Percentiles rank a stretch among this genome's conserved stretches.
Conservation (phyloP, 2,329 filamentous ascomycete species). For the Colletotrichum chrysophilum region DNA sequence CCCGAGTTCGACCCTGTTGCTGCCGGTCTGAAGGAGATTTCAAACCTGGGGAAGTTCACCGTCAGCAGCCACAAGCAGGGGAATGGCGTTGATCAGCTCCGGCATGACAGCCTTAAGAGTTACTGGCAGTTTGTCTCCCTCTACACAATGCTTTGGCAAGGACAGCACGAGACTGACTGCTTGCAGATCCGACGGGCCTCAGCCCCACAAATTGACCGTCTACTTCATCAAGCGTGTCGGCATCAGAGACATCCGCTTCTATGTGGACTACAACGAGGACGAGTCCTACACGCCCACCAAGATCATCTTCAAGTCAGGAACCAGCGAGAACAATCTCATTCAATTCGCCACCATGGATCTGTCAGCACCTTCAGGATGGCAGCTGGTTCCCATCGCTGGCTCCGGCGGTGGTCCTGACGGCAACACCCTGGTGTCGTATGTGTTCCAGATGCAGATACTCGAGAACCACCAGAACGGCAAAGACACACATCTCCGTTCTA, state of each 20-base stretch:
- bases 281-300: slow-evolving; percentile 97
- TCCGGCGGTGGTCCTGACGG: slow-evolving; percentile 66
- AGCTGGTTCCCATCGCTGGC: slow-evolving; percentile 73
- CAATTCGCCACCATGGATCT: slow-evolving; percentile 85
- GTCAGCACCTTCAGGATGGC: slow-evolving; percentile 84
- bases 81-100: slow-evolving; percentile 77
- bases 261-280: slow-evolving; percentile 89
- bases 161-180: not conserved
- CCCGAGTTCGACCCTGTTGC: slow-evolving; percentile 58
- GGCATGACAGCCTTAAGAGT: slow-evolving; percentile 72
- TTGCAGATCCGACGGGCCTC: slow-evolving; percentile 78
- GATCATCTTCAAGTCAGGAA: slow-evolving; percentile 87
- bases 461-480: slow-evolving; percentile 99
- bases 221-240: slow-evolving; percentile 86
- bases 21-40: slow-evolving; percentile 78
- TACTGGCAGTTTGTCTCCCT: slow-evolving; percentile 75
- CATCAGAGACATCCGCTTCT: slow-evolving; percentile 80
- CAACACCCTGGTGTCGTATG: slow-evolving; percentile 83
- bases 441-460: slow-evolving; percentile 87
- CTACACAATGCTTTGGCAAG: not conserved
- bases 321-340: slow-evolving; percentile 88
- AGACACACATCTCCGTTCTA: slow-evolving; percentile 93
- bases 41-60: slow-evolving; percentile 82
- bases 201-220: slow-evolving; percentile 82
- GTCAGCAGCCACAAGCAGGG: slow-evolving; percentile 84